A percentile compares a stretch with the other conserved stretches of the same genome.
Evolutionary conservation across 148 eudicot genomes (phyloP).

Genomic region (Chenopodium album): DNA sequence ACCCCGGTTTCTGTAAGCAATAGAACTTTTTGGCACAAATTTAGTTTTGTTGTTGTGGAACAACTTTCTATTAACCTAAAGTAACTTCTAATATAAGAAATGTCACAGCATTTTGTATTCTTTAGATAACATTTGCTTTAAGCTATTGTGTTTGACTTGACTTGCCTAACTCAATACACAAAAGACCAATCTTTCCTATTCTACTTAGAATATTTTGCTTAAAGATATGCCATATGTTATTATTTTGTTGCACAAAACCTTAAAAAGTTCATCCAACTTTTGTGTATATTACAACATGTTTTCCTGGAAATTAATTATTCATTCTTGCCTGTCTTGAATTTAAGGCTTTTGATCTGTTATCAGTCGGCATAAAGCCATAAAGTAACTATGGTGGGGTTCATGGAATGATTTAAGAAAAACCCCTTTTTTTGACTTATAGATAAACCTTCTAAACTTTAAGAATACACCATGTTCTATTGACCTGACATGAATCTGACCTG

Average conservation of each 20-base stretch:
- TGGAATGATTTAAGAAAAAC: constrained; percentile 5
- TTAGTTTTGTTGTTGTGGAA: constrained; percentile 12
- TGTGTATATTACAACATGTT: neutral
- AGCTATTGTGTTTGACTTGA: constrained; percentile 22
- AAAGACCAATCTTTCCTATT: constrained; percentile 19
- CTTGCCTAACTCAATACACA: constrained; percentile 28
- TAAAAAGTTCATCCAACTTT: constrained; percentile 12
- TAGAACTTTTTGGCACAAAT: constrained; percentile 3
- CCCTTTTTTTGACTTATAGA: constrained; percentile 3
- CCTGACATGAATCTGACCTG: constrained; percentile 3
- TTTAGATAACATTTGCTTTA: constrained; percentile 33
- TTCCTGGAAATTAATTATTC: neutral
- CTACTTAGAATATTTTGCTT: constrained; percentile 15
- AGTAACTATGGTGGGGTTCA: neutral
- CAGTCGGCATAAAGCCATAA: neutral
- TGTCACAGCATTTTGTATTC: constrained; percentile 3
- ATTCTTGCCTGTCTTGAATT: neutral
- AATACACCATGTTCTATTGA: neutral
- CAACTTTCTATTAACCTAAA: neutral
- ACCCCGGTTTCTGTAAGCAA: constrained; percentile 20
- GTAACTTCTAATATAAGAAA: constrained; percentile 19
- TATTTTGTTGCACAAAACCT: neutral
- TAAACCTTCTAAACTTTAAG: neutral
- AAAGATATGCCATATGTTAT: constrained; percentile 17
- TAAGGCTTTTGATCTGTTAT: constrained; percentile 1